phyloP scores from a whole-genome alignment of 768 basidiomycete genomes.

The Amylocystis lapponica region DNA sequence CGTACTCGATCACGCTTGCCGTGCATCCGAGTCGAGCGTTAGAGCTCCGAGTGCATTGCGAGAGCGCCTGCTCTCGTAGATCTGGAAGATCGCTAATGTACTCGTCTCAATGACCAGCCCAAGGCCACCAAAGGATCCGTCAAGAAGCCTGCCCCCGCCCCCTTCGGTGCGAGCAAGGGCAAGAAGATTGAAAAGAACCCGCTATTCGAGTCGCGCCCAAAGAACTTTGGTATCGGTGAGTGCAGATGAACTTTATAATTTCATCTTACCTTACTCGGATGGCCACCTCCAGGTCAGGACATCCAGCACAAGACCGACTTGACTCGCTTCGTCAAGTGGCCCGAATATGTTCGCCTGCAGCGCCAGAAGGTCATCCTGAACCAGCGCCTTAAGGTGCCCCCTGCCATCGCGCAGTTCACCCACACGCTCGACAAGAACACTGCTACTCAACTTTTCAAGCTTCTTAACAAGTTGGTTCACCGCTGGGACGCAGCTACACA shows the following conservation, averaged over 20 bases:
- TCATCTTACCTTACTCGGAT: background rate
- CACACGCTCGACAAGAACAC: conserved; percentile 99
- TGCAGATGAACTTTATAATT: background rate
- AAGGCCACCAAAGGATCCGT: conserved; percentile 66
- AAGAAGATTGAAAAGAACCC: conserved; percentile 86
- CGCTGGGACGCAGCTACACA: background rate
- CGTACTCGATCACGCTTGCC: conserved; percentile 14
- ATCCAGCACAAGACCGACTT: conserved; percentile 85
- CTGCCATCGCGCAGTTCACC: conserved; percentile 97
- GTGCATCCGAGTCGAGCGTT: conserved; percentile 30
- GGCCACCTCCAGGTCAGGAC: conserved; percentile 70
- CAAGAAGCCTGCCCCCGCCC: conserved; percentile 84
- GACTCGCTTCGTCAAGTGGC: conserved; percentile 99
- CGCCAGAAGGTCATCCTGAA: conserved; percentile 97
- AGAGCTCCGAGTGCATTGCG: conserved; percentile 47
- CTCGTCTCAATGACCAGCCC: conserved; percentile 93
- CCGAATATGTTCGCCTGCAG: conserved; percentile 96
- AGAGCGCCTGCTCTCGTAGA: conserved; percentile 24
- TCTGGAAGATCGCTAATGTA: conserved; percentile 22
- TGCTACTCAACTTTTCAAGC: conserved; percentile 95
- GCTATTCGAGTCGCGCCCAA: conserved; percentile 84
- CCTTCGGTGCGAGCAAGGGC: conserved; percentile 70
- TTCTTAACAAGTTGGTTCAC: conserved; percentile 75
- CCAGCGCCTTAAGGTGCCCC: conserved; percentile 97
- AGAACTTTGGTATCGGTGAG: conserved; percentile 93